Base-by-base conservation (phyloP, 305 asterid genomes). In the Solanum aculeatissimum region DNA sequence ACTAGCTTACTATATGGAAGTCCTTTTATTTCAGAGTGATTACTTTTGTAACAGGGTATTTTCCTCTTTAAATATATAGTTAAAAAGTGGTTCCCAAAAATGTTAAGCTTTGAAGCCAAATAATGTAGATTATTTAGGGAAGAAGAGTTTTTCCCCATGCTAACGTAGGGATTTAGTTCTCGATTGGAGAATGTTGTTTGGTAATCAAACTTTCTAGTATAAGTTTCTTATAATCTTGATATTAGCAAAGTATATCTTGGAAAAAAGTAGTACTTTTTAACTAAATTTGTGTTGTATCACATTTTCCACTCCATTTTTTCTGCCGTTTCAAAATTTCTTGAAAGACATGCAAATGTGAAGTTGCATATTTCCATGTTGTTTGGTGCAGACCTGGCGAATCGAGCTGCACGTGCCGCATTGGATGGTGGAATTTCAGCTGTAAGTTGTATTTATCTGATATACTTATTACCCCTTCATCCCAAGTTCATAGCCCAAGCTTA, bases 391-490 rank as follows among this genome's bases (percentile, higher is more conserved):
- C 85, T 89, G 87, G 98, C 98, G 11, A 47, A 90, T 83, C 95
- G 91, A 86, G 98, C 97, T 90, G 98, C 98, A 25, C 92, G 91
- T 18, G 97, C 97, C 49, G 98, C 97, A 54, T 77, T 95, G 51
- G 85, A 80, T 68, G 98, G 90, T 51, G 98, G 98, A 84, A 88
- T 95, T 79, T 86, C 93, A n/a, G 96, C 90, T 85, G 98, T 95
- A 89, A 89, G 98, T 89, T 63, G 42, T 40, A 47, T 40, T 27
- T 21, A 23, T 23, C 68, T 4, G 35, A 60, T 60, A 60, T 60
- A 60, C 74, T 27, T 14, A 25, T 29, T 16, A 77, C 63, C 4
- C 81, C 63, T 0, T 18, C 10, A 12, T 16, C 81, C 4, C 63
- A 47, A 51, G 45, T 75, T 75, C 45, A 25, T 0, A 3, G 27